Percentiles rank a stretch among this genome's conserved stretches.
These are phyloP conservation scores for Candolleomyces eurysporus DNA, from an alignment of 768 basidiomycete species.

Conservation along the genomic window DNA sequence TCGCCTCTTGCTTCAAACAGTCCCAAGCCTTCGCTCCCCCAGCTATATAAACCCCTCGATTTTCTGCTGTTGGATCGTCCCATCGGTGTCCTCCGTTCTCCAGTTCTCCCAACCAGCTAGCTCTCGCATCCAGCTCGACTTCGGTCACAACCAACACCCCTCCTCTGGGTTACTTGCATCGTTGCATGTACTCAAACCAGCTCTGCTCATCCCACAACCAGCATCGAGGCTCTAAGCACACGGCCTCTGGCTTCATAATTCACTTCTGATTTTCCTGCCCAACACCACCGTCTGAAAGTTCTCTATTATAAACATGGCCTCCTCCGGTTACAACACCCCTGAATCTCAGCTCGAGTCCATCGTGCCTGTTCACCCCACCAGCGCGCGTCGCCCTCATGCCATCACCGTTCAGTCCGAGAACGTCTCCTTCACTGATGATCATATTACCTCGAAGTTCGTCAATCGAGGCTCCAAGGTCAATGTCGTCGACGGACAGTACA, in stretches of 20 bases:
- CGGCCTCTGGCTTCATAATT: constrained; percentile 65
- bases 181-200: constrained; percentile 95
- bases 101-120: not conserved
- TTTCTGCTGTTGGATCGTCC: not conserved
- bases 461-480: constrained; percentile 77
- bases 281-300: constrained; percentile 25
- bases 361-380: constrained; percentile 79
- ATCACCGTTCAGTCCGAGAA: constrained; percentile 82
- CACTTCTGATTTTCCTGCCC: constrained; percentile 32
- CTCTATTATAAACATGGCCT: constrained; percentile 45
- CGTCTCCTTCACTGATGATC: constrained; percentile 76
- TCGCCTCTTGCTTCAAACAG: constrained; percentile 13
- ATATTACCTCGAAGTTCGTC: constrained; percentile 78
- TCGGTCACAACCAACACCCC: constrained; percentile 11
- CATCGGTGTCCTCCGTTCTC: too few species aligned
- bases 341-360: constrained; percentile 68
- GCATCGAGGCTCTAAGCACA: constrained; percentile 85
- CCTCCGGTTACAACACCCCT: constrained; percentile 73
- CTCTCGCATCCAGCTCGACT: not conserved
- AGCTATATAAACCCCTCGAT: constrained; percentile 15
- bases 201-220: constrained; percentile 87
- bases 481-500: constrained; percentile 71
- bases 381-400: constrained; percentile 70
- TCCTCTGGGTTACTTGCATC: constrained; percentile 36
- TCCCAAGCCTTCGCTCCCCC: not conserved